These are phyloP conservation scores for Arthrobotrys megalospora DNA, from an alignment of 2,329 filamentous ascomycete genomes.

Conservation along the genomic window DNA sequence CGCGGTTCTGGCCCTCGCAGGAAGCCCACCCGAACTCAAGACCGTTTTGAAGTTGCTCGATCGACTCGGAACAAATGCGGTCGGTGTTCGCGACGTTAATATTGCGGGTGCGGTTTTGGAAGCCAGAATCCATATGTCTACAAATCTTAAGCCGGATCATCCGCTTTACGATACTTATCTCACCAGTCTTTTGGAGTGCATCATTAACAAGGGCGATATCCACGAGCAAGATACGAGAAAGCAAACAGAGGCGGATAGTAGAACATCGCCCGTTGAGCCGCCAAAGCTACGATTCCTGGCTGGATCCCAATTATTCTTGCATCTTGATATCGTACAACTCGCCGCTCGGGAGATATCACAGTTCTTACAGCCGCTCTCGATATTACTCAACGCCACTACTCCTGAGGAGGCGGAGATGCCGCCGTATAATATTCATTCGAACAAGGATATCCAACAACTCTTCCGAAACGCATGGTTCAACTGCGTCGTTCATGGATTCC, in stretches of 20 bases:
- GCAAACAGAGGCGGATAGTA: conserved; percentile 79
- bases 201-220: conserved; percentile 91
- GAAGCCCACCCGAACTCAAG: conserved; percentile 85
- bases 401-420: conserved; percentile 66
- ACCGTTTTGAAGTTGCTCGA: conserved; percentile 87
- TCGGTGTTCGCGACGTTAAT: conserved; percentile 77
- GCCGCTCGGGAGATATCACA: conserved; percentile 90
- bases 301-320: conserved; percentile 55
- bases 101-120: conserved; percentile 82
- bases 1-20: conserved; percentile 81
- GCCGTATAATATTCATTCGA: conserved; percentile 62
- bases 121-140: conserved; percentile 84
- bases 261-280: conserved; percentile 49
- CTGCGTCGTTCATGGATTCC: conserved; percentile 93
- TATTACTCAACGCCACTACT: conserved; percentile 79
- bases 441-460: conserved; percentile 71
- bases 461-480: conserved; percentile 98
- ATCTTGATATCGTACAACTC: conserved; percentile 68
- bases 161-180: conserved; percentile 87
- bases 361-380: conserved; percentile 86
- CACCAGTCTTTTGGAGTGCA: conserved; percentile 84
- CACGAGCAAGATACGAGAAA: conserved; percentile 81
- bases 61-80: conserved; percentile 80
- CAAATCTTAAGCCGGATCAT: conserved; percentile 77
- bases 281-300: conserved; percentile 58